phyloP scores from a whole-genome alignment of 2,329 filamentous ascomycete genomes.

The Beauveria rudraprayagi region DNA sequence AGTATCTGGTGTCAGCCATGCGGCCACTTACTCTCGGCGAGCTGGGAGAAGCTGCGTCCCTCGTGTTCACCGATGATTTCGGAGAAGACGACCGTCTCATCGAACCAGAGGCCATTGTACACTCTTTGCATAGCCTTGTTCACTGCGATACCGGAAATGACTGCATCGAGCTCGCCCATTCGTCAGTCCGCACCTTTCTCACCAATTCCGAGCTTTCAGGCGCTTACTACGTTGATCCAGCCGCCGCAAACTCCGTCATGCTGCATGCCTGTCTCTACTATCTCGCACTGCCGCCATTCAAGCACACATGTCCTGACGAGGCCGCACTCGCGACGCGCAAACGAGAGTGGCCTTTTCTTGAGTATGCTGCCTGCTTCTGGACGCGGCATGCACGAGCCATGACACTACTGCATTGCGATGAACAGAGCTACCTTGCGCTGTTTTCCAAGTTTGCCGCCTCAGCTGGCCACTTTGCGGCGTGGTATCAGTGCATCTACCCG shows the following conservation, averaged over 20 bases:
- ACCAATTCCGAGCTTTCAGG: not conserved
- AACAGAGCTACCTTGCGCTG: not conserved
- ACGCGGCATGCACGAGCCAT: not conserved
- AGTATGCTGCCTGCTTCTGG: constrained; percentile 6
- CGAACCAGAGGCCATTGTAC: constrained; percentile 6
- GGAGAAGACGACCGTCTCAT: constrained; percentile 10
- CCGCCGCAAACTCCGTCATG: not conserved
- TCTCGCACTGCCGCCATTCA: constrained; percentile 3
- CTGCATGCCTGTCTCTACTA: not conserved
- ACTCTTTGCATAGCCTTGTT: constrained; percentile 2
- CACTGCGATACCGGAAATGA: not conserved
- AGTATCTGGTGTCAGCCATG: constrained; percentile 5
- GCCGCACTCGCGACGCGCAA: not conserved
- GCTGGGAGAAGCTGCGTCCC: constrained; percentile 1
- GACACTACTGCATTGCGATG: not conserved
- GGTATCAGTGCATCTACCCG: constrained; percentile 10
- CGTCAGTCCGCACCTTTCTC: constrained; percentile 8
- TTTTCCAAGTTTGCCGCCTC: not conserved
- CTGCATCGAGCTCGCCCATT: constrained; percentile 8
- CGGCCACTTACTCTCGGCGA: constrained; percentile 1
- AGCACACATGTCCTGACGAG: not conserved
- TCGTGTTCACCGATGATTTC: not conserved
- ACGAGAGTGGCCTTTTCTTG: constrained; percentile 4
- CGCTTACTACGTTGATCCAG: not conserved
- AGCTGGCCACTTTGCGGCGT: constrained; percentile 4